Evolutionary conservation across 352 stramenopile species (phyloP), one percentile per base, ranked within the genome.

Genomic region (Phytophthora macrochlamydospora): DNA sequence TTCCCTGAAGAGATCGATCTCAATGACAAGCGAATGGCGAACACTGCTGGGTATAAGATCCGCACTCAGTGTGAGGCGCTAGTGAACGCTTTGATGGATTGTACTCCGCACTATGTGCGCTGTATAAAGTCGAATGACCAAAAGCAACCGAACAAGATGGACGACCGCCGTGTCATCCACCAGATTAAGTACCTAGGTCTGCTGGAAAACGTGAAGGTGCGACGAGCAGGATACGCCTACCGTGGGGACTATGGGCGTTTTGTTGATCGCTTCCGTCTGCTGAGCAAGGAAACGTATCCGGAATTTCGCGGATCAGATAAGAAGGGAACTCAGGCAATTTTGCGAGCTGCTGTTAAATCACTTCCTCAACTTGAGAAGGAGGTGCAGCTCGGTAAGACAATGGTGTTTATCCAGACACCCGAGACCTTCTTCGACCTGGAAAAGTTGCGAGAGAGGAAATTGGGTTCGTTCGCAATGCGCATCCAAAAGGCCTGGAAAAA

Each of bases 61-160:
- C 82, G 89, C 30, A 95, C 87, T 8, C 90, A 98, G 51, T 96
- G 90, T 43, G 81, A 94, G 55, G 89, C 86, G 31, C 85, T 98
- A 35, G 91, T 98, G 24, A 85, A 77, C 0, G 85, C 83, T 8
- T 65, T 98, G 29, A 95, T 96, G 84, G 85, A 95, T 58, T 97
- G 92, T 69, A 93, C 92, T 28, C 92, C 91, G 62, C 88, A 96
- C 56, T 97, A 97, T 50, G 89, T 97, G 50, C 88, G 90, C n/a
- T 97, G 89, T 58, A 96, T 97, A 59, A 97, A 97, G 67, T 93
- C 87, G 3, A 97, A 97, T 59, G 91, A 97, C 62, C 79, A 95
- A 44, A 97, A 97, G 50, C 79, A 91, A 40, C 54, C 89, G 4
- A 91, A 94, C 65, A 82, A 87, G 46, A 89, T 96, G 60, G 87